Percentiles rank a stretch among this genome's conserved stretches.
Conservation (phyloP, 1,284 basidiomycete genomes). For the Heterobasidion occidentale region DNA sequence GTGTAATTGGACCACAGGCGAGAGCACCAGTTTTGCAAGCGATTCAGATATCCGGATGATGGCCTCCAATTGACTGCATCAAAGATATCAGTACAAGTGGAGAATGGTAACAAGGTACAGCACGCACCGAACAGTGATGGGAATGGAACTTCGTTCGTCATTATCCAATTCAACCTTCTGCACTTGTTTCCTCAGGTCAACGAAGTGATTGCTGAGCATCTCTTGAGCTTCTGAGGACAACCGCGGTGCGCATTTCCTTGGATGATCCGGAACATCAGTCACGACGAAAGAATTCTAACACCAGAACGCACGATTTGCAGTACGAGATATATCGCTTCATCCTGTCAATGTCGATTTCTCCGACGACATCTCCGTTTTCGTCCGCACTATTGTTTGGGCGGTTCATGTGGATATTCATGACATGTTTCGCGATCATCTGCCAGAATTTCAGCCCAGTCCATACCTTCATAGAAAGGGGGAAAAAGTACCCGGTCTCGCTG, state of each 20-base stretch:
- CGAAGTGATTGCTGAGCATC: constrained; percentile 97
- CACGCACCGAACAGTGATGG: constrained; percentile 90
- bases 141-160: constrained; percentile 95
- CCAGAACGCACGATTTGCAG: constrained; percentile 73
- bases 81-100: neutral
- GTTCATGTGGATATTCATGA: constrained; percentile 99
- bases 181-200: constrained; percentile 89
- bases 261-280: constrained; percentile 2
- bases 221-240: constrained; percentile 91
- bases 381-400: constrained; percentile 58
- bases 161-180: constrained; percentile 96
- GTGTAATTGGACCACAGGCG: constrained; percentile 80
- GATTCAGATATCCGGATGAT: constrained; percentile 99
- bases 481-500: constrained; percentile 72
- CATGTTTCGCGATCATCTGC: constrained; percentile 92
- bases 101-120: neutral
- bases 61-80: constrained; percentile 87
- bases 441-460: constrained; percentile 3
- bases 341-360: constrained; percentile 96
- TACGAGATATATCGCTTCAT: constrained; percentile 98
- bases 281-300: neutral
- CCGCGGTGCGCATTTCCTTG: constrained; percentile 91
- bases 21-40: constrained; percentile 90
- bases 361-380: constrained; percentile 59
- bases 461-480: neutral